Evolutionary conservation across 768 basidiomycete species (phyloP).

Genomic region (Mycena metata): DNA sequence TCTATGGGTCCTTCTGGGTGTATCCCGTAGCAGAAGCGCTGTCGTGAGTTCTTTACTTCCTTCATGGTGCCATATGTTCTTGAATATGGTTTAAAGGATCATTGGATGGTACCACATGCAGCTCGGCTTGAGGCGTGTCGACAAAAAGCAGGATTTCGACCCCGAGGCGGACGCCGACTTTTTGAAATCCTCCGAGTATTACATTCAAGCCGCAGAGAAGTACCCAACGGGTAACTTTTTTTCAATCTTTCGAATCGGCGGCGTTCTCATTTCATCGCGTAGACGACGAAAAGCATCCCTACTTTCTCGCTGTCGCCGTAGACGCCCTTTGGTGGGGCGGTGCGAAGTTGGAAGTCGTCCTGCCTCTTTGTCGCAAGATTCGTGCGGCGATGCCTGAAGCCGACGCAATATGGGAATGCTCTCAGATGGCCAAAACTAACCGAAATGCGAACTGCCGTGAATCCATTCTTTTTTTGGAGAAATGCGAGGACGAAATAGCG

Average conservation of each 20-base stretch:
- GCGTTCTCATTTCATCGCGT: background rate
- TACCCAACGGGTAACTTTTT: slow-evolving; percentile 13
- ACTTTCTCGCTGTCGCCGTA: slow-evolving; percentile 46
- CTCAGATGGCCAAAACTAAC: slow-evolving; percentile 5
- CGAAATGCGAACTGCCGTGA: slow-evolving; percentile 19
- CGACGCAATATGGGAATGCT: slow-evolving; percentile 18
- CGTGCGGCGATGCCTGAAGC: slow-evolving; percentile 10
- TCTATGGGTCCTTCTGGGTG: slow-evolving; percentile 51
- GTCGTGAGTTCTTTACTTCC: slow-evolving; percentile 44
- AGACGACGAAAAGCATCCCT: slow-evolving; percentile 28
- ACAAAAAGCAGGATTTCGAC: background rate
- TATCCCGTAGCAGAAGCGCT: slow-evolving; percentile 54
- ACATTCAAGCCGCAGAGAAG: slow-evolving; percentile 30
- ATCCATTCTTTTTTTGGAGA: slow-evolving; percentile 17
- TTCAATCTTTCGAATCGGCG: background rate
- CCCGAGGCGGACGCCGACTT: slow-evolving; percentile 7
- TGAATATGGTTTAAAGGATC: background rate
- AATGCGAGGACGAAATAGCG: slow-evolving; percentile 19
- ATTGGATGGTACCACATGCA: slow-evolving; percentile 30
- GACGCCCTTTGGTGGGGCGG: slow-evolving; percentile 47
- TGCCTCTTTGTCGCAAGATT: slow-evolving; percentile 26
- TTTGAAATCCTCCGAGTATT: slow-evolving; percentile 9
- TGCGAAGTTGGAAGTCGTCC: slow-evolving; percentile 16
- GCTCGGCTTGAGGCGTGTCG: slow-evolving; percentile 13
- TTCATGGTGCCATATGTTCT: background rate